Conservation (phyloP, 768 basidiomycete species). For the Clavulina sp. region DNA sequence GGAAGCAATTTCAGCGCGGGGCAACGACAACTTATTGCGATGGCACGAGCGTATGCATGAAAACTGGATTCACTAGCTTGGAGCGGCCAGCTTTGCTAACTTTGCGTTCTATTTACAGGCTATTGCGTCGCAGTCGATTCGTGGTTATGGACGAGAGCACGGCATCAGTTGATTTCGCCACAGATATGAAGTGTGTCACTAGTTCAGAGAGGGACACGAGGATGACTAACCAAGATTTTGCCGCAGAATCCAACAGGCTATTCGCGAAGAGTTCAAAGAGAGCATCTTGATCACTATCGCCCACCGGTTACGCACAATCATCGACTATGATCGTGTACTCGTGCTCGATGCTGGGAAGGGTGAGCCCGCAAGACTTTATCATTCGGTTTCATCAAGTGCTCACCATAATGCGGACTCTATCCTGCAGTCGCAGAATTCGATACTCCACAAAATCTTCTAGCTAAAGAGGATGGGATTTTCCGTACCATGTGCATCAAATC, state of each 20-base stretch:
- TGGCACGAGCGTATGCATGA: conserved; percentile 13
- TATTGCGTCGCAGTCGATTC: conserved; percentile 14
- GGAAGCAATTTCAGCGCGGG: conserved; percentile 28
- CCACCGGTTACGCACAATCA: conserved; percentile 7
- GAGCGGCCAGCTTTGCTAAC: neutral
- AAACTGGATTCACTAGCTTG: neutral
- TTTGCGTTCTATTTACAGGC: neutral
- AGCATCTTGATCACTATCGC: conserved; percentile 18
- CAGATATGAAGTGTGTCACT: conserved; percentile 14
- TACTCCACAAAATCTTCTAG: conserved; percentile 50
- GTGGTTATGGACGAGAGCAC: conserved; percentile 17
- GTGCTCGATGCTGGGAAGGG: conserved; percentile 2
- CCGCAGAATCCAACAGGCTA: conserved; percentile 23
- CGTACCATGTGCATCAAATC: conserved; percentile 10
- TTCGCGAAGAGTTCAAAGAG: conserved; percentile 22
- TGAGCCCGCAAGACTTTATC: conserved; percentile 28
- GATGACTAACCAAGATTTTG: too few relatives aligned
- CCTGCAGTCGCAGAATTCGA: conserved; percentile 43
- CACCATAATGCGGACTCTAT: conserved; percentile 12
- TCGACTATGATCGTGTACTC: conserved; percentile 1
- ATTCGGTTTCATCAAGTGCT: conserved; percentile 17
- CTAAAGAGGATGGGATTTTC: conserved; percentile 32
- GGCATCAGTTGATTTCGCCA: conserved; percentile 20
- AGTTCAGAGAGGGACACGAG: conserved; percentile 17
- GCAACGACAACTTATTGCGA: conserved; percentile 23